These are phyloP conservation scores for Brassica carinata DNA, from an alignment of 345 rosid species.

Conservation along the genomic window DNA sequence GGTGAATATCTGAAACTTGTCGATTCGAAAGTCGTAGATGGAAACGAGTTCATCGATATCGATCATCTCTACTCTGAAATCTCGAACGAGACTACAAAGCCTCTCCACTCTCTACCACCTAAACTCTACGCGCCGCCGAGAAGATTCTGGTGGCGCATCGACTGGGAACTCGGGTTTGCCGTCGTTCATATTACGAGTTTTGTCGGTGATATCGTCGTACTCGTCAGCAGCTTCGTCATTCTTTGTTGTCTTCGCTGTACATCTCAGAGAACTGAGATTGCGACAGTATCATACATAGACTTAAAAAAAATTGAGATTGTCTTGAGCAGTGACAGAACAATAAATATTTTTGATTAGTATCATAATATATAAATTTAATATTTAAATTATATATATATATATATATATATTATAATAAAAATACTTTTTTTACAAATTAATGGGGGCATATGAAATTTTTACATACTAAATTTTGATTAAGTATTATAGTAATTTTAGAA, in stretches of 20 bases:
- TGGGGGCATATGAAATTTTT: no score
- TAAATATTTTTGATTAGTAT: no score
- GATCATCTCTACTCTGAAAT: conserved; percentile 72
- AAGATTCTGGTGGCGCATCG: conserved; percentile 41
- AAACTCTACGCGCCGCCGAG: conserved; percentile 48
- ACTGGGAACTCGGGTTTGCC: conserved; percentile 50
- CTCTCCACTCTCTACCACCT: conserved; percentile 77
- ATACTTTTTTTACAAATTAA: no score
- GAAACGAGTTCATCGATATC: conserved; percentile 79
- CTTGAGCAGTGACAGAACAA: no score
- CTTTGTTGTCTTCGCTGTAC: conserved; percentile 42
- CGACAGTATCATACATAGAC: no score
- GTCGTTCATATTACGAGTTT: conserved; percentile 51
- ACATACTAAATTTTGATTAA: no score
- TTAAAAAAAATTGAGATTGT: no score
- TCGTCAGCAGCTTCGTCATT: conserved; percentile 65
- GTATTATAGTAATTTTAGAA: no score
- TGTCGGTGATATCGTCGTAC: conserved; percentile 46
- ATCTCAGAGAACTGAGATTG: no score
- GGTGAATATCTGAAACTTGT: conserved; percentile 78
- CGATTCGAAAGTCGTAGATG: conserved; percentile 81
- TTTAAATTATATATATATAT: no score
- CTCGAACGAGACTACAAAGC: conserved; percentile 62
- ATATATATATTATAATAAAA: no score
- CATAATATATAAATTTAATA: no score